These are phyloP conservation scores for Nicotiana sylvestris DNA, from an alignment of 257 asterid genomes.

Conservation along the genomic window DNA sequence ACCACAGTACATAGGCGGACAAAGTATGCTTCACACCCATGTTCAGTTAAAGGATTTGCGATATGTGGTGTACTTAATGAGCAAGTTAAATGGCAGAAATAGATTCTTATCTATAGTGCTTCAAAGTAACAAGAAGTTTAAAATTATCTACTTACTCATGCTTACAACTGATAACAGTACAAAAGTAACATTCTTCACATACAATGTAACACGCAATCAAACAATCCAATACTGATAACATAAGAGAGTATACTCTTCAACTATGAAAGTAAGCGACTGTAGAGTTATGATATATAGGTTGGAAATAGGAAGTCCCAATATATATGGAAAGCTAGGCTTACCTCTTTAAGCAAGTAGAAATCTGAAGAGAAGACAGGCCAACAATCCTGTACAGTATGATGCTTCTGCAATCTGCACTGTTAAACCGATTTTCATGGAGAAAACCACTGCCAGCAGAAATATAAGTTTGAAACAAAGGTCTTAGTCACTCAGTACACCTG, in stretches of 20 bases:
- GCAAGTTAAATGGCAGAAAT: neutral
- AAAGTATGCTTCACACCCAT: neutral
- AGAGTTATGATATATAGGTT: neutral
- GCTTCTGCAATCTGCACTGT: neutral
- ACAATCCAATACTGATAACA: no score
- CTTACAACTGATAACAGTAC: neutral
- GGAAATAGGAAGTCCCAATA: neutral
- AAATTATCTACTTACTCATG: neutral
- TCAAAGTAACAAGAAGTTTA: neutral
- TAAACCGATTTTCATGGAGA: neutral
- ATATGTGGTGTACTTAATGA: neutral
- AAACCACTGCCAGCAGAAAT: neutral
- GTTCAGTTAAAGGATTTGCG: neutral
- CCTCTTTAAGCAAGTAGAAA: neutral
- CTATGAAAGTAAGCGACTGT: neutral
- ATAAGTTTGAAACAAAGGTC: neutral
- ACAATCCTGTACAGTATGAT: neutral
- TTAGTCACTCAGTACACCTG: neutral
- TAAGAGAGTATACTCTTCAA: neutral
- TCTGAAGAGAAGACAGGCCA: neutral
- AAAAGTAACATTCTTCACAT: neutral
- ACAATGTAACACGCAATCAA: neutral
- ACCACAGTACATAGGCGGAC: neutral
- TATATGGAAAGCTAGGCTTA: neutral
- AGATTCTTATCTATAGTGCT: neutral